Conservation (phyloP, 805 yeast genomes). For the Candida saitoana region DNA sequence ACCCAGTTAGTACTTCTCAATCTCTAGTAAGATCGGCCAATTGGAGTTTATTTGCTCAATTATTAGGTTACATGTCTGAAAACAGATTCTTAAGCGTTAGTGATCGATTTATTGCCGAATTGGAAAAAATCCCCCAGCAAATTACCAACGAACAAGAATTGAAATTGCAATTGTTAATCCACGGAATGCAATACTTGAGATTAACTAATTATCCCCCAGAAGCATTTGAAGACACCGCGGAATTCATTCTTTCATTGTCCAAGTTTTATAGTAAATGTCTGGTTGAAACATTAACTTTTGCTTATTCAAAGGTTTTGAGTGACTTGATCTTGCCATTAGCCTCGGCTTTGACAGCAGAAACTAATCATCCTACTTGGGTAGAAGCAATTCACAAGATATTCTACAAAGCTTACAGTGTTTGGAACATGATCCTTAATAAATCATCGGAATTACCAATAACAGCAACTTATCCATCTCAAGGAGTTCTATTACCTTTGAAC, state of each 20-base stretch:
- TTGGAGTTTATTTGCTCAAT: slow-evolving; percentile 87
- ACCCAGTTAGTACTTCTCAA: slow-evolving; percentile 61
- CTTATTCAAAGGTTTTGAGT: slow-evolving; percentile 82
- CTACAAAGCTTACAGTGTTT: slow-evolving; percentile 43
- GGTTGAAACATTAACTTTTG: slow-evolving; percentile 61
- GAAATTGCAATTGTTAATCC: slow-evolving; percentile 66
- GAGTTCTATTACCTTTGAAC: background rate
- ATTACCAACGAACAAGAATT: slow-evolving; percentile 43
- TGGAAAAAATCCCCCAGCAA: slow-evolving; percentile 67
- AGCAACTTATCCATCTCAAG: background rate
- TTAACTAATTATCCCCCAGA: slow-evolving; percentile 84
- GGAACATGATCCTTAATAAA: slow-evolving; percentile 25
- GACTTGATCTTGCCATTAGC: slow-evolving; percentile 78
- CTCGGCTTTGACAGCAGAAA: slow-evolving; percentile 84
- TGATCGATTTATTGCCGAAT: slow-evolving; percentile 87
- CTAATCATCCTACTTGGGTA: slow-evolving; percentile 93
- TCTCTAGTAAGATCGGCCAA: slow-evolving; percentile 81
- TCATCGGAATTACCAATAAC: background rate
- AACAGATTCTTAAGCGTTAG: slow-evolving; percentile 82
- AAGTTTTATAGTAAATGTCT: slow-evolving; percentile 71
- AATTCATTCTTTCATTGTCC: slow-evolving; percentile 77
- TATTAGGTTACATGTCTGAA: slow-evolving; percentile 87
- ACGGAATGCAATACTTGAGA: slow-evolving; percentile 86
- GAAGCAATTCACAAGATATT: slow-evolving; percentile 68
- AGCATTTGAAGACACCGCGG: slow-evolving; percentile 88